Base-by-base conservation (phyloP, 2,329 filamentous ascomycete genomes). In the Colletotrichum liaoningense region DNA sequence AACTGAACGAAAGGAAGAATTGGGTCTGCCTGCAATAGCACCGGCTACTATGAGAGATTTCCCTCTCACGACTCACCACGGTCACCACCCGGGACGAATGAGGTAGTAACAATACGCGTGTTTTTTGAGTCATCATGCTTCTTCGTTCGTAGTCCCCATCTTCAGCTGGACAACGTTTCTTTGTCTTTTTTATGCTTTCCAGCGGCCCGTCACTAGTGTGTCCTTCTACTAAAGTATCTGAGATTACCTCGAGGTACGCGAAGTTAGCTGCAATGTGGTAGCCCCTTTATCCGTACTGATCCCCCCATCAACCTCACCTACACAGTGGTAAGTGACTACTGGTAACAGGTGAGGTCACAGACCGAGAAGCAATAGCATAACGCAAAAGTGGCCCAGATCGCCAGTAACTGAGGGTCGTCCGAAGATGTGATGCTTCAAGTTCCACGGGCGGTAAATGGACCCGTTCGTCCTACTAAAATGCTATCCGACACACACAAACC, bases 171-270 rank as follows among this genome's bases (percentile, higher is more conserved):
- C 63, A n/a, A 16, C 11, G 60, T 54, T 19, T 16, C 28, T 35
- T 28, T 56, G 30, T 28, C 22, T 57, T 66, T 66, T 66, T 66
- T 66, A 66, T 58, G 54, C 35, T 58, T 66, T 19, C 35, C 12
- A 26, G 54, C 54, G 54, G 63, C 46, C 52, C 33, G 26, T 49
- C 26, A 46, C 26, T 58, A 66, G 54, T 28, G 8, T 9, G 56
- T 14, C 35, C 55, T 46, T 49, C 52, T 38, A 52, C 19, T n/a
- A 56, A 63, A 56, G 52, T 38, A 28, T 30, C 57, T 58, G 58
- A 64, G 33, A 70, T 73, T 70, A 62, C 67, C 55, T 64, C 55
- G 38, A 60, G 55, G 42, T 65, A 65, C 59, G 67, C 70, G 55
- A 73, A 52, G 70, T 65, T 55, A 62, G 66, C 49, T 64, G 38